These are phyloP conservation scores for Fomitopsis palustris DNA, from an alignment of 1,284 basidiomycete genomes.

Conservation along the genomic window DNA sequence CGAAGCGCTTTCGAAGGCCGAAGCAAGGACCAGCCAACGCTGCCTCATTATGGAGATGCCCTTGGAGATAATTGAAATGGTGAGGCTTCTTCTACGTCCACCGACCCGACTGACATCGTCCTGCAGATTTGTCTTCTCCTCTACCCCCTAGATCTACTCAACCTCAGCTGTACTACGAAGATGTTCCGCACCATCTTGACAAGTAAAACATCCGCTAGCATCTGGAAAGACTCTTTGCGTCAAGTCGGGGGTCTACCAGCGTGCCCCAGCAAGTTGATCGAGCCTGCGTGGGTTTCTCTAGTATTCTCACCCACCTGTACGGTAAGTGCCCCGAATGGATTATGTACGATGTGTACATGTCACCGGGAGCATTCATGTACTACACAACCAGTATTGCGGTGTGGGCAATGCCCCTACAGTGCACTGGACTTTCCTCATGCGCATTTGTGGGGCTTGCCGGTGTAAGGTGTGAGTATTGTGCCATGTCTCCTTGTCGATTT, in stretches of 20 bases:
- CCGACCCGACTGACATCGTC: background rate
- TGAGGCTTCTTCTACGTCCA: no score
- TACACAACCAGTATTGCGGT: background rate
- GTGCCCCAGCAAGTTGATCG: background rate
- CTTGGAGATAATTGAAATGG: no score
- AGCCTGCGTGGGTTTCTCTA: background rate
- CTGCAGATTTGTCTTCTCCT: background rate
- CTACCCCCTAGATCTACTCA: background rate
- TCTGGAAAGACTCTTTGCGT: background rate
- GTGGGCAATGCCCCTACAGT: background rate
- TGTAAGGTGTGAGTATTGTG: background rate
- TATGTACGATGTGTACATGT: background rate
- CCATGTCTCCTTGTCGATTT: no score
- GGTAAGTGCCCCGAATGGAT: background rate
- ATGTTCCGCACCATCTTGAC: background rate
- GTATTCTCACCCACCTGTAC: background rate
- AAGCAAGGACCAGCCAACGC: no score
- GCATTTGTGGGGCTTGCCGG: background rate
- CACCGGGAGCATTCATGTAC: background rate
- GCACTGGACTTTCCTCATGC: background rate
- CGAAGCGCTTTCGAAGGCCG: no score
- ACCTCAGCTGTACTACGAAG: background rate
- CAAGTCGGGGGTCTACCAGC: background rate
- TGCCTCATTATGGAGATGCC: no score
- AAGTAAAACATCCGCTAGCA: background rate